These are phyloP conservation scores for Ambrosia artemisiifolia DNA, from an alignment of 129 eudicot species.

Conservation along the genomic window DNA sequence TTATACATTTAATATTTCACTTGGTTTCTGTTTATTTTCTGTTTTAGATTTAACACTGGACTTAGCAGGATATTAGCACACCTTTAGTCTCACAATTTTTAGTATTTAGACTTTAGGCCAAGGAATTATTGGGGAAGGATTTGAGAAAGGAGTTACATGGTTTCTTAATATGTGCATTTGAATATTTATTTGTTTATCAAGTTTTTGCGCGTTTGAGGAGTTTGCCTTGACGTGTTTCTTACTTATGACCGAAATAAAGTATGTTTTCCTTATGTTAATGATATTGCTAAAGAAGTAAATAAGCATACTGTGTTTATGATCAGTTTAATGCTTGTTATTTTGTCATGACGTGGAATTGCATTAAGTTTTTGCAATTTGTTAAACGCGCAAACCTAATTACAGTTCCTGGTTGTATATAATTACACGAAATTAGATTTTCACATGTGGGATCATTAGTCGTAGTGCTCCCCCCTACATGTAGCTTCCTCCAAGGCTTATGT, in stretches of 20 bases:
- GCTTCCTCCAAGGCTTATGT: background rate
- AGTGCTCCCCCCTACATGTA: background rate
- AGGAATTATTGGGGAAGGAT: background rate
- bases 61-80: background rate
- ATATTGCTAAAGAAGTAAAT: constrained; percentile 10
- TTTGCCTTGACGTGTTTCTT: background rate
- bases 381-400: background rate
- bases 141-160: background rate
- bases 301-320: background rate
- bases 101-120: background rate
- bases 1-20: background rate
- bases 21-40: background rate
- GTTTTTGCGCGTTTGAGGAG: background rate
- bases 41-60: background rate
- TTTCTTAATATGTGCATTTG: background rate
- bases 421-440: background rate
- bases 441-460: background rate
- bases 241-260: background rate
- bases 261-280: background rate
- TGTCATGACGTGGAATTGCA: background rate
- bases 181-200: background rate
- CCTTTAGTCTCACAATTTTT: background rate
- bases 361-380: background rate
- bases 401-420: background rate
- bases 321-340: background rate